Conservation (phyloP, 1,139 yeast genomes). For the Suhomyces wounanorum region DNA sequence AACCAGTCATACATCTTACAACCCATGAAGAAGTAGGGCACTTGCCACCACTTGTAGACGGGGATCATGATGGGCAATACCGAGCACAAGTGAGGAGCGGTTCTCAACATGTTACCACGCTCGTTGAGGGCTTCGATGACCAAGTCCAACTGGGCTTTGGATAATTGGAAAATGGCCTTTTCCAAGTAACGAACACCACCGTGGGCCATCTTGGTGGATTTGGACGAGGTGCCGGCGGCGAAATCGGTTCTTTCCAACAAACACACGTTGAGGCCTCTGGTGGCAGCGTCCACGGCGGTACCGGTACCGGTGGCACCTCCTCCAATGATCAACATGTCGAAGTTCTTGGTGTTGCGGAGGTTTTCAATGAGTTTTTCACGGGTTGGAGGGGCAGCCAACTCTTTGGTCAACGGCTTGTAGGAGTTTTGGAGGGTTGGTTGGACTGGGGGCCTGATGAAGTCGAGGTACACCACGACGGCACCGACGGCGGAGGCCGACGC, state of each 20-base stretch:
- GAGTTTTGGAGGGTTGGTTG: conserved; percentile 31
- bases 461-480: conserved; percentile 44
- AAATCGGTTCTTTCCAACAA: conserved; percentile 85
- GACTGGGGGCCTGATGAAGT: conserved; percentile 42
- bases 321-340: conserved; percentile 83
- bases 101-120: conserved; percentile 83
- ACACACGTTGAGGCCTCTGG: conserved; percentile 89
- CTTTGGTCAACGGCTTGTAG: conserved; percentile 41
- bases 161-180: conserved; percentile 88
- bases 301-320: conserved; percentile 98
- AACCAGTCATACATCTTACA: conserved; percentile 91
- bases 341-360: conserved; percentile 47
- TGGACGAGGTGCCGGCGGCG: conserved; percentile 90
- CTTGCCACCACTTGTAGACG: conserved; percentile 93
- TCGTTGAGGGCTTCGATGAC: conserved; percentile 94
- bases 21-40: conserved; percentile 91
- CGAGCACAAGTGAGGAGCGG: conserved; percentile 90
- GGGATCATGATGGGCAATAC: conserved; percentile 94
- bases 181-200: conserved; percentile 97
- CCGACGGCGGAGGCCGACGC: conserved; percentile 37
- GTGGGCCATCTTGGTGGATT: conserved; percentile 96
- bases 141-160: conserved; percentile 87
- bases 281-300: conserved; percentile 86
- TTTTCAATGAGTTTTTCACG: conserved; percentile 37
- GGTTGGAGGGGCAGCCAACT: conserved; percentile 34